These are phyloP conservation scores for Scenedesmus sp. DNA, from an alignment of 163 green algal genomes.

Conservation along the genomic window DNA sequence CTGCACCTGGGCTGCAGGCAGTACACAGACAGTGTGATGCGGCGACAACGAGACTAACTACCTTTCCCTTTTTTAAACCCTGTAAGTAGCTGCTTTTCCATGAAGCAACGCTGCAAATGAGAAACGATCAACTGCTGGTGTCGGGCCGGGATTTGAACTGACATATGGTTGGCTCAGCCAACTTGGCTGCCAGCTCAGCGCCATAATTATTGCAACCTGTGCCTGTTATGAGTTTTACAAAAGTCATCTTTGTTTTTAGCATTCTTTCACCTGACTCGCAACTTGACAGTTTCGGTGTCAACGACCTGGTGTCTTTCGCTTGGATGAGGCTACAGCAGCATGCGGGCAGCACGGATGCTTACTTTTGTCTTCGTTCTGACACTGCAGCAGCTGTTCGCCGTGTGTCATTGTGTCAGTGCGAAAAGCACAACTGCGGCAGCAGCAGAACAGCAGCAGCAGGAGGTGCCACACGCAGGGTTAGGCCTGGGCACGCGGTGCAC, in stretches of 20 bases:
- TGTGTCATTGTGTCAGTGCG: not conserved
- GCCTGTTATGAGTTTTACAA: no score
- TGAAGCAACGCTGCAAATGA: no score
- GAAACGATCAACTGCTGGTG: not conserved
- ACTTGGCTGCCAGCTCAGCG: no score
- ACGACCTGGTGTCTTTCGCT: not conserved
- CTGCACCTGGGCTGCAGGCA: not conserved
- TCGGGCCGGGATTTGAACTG: not conserved
- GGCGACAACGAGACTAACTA: not conserved
- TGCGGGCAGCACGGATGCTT: not conserved
- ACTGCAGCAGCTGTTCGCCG: not conserved
- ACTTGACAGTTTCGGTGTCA: not conserved
- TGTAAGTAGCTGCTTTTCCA: not conserved
- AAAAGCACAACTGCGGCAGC: not conserved
- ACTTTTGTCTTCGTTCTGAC: not conserved
- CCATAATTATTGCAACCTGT: no score
- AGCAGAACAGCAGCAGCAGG: conserved; percentile 15
- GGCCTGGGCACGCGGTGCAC: not conserved
- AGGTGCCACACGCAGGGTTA: not conserved
- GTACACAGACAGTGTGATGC: not conserved
- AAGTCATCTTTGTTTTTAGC: no score
- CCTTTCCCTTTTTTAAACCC: not conserved
- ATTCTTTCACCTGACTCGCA: no score
- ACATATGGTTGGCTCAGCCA: not conserved
- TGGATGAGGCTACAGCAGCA: not conserved